These are phyloP conservation scores for Diplocarpon rosae DNA, from an alignment of 2,329 filamentous ascomycete genomes.

Conservation along the genomic window DNA sequence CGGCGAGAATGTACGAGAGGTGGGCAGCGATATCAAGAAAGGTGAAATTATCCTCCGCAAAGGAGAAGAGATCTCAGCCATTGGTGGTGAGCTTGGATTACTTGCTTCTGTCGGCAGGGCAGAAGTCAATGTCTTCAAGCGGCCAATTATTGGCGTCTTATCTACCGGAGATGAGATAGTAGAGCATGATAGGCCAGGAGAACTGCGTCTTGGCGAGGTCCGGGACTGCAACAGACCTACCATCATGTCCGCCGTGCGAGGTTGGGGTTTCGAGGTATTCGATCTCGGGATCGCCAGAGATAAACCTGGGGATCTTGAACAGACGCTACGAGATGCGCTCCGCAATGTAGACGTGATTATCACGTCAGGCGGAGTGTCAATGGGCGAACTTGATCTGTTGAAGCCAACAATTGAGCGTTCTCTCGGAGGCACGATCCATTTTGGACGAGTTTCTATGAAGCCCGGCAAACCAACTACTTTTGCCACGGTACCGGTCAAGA, in stretches of 20 bases:
- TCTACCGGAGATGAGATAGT: conserved; percentile 95
- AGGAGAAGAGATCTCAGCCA: conserved; percentile 73
- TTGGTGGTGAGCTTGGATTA: conserved; percentile 85
- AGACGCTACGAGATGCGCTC: conserved; percentile 64
- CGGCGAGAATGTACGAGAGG: conserved; percentile 81
- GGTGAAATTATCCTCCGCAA: conserved; percentile 60
- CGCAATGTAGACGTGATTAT: conserved; percentile 70
- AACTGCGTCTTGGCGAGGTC: conserved; percentile 69
- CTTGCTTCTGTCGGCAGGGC: conserved; percentile 73
- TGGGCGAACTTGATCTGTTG: conserved; percentile 93
- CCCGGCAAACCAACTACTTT: conserved; percentile 97
- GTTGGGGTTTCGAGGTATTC: conserved; percentile 66
- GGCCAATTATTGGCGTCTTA: conserved; percentile 72
- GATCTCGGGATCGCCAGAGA: conserved; percentile 82
- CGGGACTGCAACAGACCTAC: conserved; percentile 88
- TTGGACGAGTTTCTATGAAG: conserved; percentile 95
- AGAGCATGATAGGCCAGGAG: conserved; percentile 51
- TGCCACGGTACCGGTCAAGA: conserved; percentile 66
- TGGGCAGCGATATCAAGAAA: conserved; percentile 74
- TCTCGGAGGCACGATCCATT: conserved; percentile 87
- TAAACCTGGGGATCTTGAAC: conserved; percentile 61
- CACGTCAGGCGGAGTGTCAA: conserved; percentile 89
- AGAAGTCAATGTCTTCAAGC: conserved; percentile 60
- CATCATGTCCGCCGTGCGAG: conserved; percentile 63
- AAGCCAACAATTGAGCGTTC: conserved; percentile 91